Conservation (phyloP, 768 basidiomycete species). For the Porphyrellus cyaneotinctus region DNA sequence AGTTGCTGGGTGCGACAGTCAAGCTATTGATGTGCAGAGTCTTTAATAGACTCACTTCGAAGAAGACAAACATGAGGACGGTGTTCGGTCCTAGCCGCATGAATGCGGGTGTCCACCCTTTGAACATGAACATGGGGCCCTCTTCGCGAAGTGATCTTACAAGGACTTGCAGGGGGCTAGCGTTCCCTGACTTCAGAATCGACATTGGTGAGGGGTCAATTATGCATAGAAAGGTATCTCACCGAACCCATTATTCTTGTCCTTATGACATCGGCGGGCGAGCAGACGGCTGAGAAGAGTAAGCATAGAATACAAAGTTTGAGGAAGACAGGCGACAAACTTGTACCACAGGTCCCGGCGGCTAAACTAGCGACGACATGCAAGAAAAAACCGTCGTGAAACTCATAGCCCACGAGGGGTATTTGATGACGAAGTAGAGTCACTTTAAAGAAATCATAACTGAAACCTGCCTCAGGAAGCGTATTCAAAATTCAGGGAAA, state of each 20-base stretch:
- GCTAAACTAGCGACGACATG: constrained; percentile 64
- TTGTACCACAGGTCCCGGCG: constrained; percentile 75
- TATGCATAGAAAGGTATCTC: constrained; percentile 20
- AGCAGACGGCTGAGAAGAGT: constrained; percentile 57
- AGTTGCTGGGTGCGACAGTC: constrained; percentile 51
- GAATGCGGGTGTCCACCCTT: constrained; percentile 89
- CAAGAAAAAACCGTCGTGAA: constrained; percentile 62
- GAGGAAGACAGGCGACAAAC: constrained; percentile 38
- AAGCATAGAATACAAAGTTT: background rate
- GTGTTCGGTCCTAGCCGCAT: constrained; percentile 82
- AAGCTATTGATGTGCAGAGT: background rate
- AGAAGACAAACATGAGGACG: constrained; percentile 79
- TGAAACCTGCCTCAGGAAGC: constrained; percentile 26
- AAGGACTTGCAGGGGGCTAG: constrained; percentile 49
- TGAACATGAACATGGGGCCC: constrained; percentile 76
- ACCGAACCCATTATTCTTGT: constrained; percentile 79
- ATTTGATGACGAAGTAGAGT: constrained; percentile 48
- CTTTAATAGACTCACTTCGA: constrained; percentile 51
- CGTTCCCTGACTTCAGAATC: constrained; percentile 44
- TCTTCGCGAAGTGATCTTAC: constrained; percentile 62
- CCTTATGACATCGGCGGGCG: constrained; percentile 72
- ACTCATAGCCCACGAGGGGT: constrained; percentile 54
- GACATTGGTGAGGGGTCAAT: background rate
- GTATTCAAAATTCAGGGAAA: background rate
- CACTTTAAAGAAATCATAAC: constrained; percentile 76